These are phyloP conservation scores for Cystofilobasidium macerans DNA, from an alignment of 768 basidiomycete species.

Conservation along the genomic window DNA sequence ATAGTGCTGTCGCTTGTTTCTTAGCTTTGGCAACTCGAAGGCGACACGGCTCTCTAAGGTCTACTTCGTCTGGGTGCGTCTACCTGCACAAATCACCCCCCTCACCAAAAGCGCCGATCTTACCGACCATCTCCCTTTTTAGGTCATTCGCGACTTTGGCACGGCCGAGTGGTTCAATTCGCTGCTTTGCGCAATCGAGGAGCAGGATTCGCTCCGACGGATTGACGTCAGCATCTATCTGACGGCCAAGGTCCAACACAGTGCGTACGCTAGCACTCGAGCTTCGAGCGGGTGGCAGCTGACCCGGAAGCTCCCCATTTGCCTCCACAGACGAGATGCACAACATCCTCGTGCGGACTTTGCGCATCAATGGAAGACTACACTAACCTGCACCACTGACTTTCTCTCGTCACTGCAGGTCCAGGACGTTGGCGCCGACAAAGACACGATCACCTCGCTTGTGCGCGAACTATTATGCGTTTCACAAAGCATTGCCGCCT, in stretches of 20 bases:
- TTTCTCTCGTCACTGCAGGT: constrained; percentile 41
- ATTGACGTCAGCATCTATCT: constrained; percentile 88
- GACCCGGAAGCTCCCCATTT: background rate
- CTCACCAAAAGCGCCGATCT: background rate
- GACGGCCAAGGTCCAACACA: constrained; percentile 64
- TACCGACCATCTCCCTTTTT: background rate
- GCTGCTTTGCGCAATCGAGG: constrained; percentile 81
- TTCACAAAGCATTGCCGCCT: background rate
- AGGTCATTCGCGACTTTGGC: constrained; percentile 75
- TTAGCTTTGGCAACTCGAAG: constrained; percentile 51
- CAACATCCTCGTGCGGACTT: constrained; percentile 65
- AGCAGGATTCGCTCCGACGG: constrained; percentile 69
- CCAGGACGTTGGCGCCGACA: constrained; percentile 84
- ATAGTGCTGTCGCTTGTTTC: background rate
- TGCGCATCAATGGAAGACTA: background rate
- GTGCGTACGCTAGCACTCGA: constrained; percentile 38
- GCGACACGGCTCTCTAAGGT: constrained; percentile 77
- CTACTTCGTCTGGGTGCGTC: constrained; percentile 61
- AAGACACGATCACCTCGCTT: constrained; percentile 78
- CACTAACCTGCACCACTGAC: background rate
- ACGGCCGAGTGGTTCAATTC: constrained; percentile 58
- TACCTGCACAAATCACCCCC: background rate
- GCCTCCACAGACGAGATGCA: constrained; percentile 59
- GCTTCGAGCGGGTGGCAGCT: background rate
- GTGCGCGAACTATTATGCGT: background rate